Conservation (phyloP, 495 filamentous ascomycete genomes). For the Aspergillus funiculosus region DNA sequence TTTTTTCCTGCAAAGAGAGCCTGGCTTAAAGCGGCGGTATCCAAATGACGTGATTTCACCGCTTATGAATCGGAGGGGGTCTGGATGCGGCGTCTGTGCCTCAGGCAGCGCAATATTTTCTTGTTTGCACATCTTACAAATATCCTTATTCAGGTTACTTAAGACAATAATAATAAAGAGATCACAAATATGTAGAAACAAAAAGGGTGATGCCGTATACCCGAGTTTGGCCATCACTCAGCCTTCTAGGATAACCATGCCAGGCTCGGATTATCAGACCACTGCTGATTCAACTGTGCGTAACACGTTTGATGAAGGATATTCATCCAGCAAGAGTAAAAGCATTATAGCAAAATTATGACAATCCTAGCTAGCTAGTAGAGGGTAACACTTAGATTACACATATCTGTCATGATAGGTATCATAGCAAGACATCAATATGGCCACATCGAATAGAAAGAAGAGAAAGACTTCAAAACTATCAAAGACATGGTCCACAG, state of each 20-base stretch:
- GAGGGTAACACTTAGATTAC: slow-evolving; percentile 2
- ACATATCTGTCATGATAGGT: slow-evolving; percentile 2
- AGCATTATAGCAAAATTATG: not conserved
- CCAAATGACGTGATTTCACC: slow-evolving; percentile 23
- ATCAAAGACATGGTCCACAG: slow-evolving; percentile 13
- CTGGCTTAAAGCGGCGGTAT: slow-evolving; percentile 16
- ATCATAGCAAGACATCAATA: slow-evolving; percentile 11
- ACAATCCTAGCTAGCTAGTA: slow-evolving; percentile 1
- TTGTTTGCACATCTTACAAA: no score
- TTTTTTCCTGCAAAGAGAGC: slow-evolving; percentile 2
- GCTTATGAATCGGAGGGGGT: slow-evolving; percentile 26
- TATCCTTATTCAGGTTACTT: no score
- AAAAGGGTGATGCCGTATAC: no score
- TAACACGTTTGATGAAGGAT: not conserved
- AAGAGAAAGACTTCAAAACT: slow-evolving; percentile 16
- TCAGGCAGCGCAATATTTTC: no score
- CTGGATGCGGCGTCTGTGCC: slow-evolving; percentile 16
- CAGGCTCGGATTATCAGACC: no score
- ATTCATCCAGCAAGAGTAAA: not conserved
- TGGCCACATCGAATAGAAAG: slow-evolving; percentile 21
- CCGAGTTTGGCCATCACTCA: not conserved
- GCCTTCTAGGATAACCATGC: not conserved
- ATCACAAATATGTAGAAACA: no score
- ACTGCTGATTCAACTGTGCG: no score
- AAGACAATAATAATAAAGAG: no score